Conservation (phyloP, 371 early-diverging fungal species). For the Syncephalastrum sp. region DNA sequence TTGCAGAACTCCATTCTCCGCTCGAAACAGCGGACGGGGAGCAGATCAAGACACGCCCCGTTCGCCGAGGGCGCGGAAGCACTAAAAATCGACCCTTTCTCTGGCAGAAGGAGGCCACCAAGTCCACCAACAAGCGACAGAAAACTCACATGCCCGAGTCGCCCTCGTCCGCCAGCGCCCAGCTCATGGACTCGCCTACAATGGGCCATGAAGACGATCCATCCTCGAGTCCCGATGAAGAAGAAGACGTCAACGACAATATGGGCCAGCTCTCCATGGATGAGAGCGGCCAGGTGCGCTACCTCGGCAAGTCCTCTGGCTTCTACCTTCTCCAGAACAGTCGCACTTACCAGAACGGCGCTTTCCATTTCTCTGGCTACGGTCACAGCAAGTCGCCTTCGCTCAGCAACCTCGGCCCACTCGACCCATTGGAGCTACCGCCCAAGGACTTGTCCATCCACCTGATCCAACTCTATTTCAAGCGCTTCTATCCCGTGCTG, state of each 20-base stretch:
- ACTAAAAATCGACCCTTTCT: conserved; percentile 21
- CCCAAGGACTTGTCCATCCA: conserved; percentile 57
- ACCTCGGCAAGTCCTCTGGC: conserved; percentile 48
- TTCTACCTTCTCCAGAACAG: conserved; percentile 47
- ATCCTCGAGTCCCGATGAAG: conserved; percentile 9
- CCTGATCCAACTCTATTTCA: conserved; percentile 54
- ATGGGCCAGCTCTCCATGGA: conserved; percentile 45
- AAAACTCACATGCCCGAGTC: not conserved
- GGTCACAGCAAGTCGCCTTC: conserved; percentile 21
- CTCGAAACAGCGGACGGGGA: conserved; percentile 45
- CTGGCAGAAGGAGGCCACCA: conserved; percentile 21
- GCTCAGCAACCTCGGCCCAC: not conserved
- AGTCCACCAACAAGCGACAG: conserved; percentile 1
- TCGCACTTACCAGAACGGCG: conserved; percentile 43
- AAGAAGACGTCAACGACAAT: conserved; percentile 23
- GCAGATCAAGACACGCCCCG: conserved; percentile 42
- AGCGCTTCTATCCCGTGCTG: conserved; percentile 50
- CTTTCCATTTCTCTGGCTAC: conserved; percentile 34
- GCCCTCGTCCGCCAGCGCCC: not conserved
- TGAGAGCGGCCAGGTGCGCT: conserved; percentile 47
- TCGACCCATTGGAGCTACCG: conserved; percentile 35
- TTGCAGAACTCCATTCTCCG: conserved; percentile 58
- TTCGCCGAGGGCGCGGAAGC: conserved; percentile 24
- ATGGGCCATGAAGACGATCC: not conserved
- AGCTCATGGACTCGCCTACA: not conserved